Conservation (phyloP, 306 rosid genomes). For the Prunus campanulata region DNA sequence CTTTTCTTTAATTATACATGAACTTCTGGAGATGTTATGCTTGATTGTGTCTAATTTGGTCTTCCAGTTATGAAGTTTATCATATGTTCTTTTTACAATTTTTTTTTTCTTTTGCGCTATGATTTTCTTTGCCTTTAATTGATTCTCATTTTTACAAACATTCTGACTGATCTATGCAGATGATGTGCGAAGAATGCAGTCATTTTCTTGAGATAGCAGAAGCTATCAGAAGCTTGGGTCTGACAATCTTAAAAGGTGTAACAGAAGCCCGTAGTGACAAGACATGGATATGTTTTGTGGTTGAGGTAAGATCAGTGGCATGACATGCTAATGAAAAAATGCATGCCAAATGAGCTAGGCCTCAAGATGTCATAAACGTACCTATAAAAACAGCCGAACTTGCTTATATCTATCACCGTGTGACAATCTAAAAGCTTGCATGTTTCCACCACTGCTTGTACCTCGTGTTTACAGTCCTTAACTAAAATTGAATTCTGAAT, state of each 20-base stretch:
- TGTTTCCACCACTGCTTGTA: neutral
- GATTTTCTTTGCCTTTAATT: neutral
- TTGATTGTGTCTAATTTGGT: conserved; percentile 3
- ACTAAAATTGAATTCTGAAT: conserved; percentile 21
- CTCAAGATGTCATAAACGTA: neutral
- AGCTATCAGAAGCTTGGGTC: conserved; percentile 80
- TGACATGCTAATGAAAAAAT: neutral
- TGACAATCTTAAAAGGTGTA: conserved; percentile 70
- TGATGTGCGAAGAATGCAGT: conserved; percentile 92
- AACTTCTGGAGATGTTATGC: neutral
- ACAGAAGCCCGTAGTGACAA: conserved; percentile 82
- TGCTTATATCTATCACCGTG: neutral
- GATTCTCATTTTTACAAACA: conserved; percentile 13
- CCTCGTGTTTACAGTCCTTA: neutral
- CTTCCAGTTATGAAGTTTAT: conserved; percentile 2
- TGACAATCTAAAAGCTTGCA: neutral
- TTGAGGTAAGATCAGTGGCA: conserved; percentile 59
- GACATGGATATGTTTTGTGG: conserved; percentile 88
- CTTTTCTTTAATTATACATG: neutral
- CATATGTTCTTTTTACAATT: neutral
- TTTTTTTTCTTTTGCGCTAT: neutral
- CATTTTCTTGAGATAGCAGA: conserved; percentile 97
- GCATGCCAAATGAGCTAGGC: neutral
- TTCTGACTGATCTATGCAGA: conserved; percentile 42
- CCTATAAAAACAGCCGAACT: neutral